Conservation (phyloP, 257 asterid species). For the Cinchona pubescens region DNA sequence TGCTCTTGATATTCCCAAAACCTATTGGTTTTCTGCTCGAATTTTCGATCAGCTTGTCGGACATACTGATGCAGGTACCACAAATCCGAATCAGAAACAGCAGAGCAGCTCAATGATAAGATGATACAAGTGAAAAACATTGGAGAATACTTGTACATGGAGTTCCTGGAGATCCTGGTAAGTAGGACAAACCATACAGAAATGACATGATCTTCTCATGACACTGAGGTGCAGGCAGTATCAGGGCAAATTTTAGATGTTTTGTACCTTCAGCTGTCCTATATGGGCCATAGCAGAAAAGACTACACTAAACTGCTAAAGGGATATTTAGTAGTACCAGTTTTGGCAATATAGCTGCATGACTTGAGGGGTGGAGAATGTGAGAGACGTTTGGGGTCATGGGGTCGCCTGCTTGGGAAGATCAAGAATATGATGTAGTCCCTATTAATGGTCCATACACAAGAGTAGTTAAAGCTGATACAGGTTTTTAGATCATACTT, state of each 20-base stretch:
- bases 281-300: conserved; percentile 42
- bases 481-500: conserved; percentile 4
- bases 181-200: conserved; percentile 13
- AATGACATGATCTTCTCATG: conserved; percentile 10
- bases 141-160: conserved; percentile 36
- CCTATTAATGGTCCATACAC: conserved; percentile 17
- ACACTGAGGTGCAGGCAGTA: background rate
- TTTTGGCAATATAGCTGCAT: conserved; percentile 1
- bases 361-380: background rate
- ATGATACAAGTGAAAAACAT: conserved; percentile 26
- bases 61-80: conserved; percentile 34
- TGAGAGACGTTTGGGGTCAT: background rate
- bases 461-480: conserved; percentile 10
- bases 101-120: conserved; percentile 23
- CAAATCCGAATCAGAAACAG: conserved; percentile 33
- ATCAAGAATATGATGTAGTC: conserved; percentile 11
- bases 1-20: conserved; percentile 71
- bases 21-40: conserved; percentile 56
- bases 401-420: background rate
- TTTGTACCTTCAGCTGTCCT: conserved; percentile 16
- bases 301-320: conserved; percentile 19
- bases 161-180: conserved; percentile 12
- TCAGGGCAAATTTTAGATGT: conserved; percentile 18
- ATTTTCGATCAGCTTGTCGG: conserved; percentile 31
- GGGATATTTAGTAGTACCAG: conserved; percentile 27